phyloP scores from a whole-genome alignment of 768 basidiomycete species.

The Rhizopogon roseolus region DNA sequence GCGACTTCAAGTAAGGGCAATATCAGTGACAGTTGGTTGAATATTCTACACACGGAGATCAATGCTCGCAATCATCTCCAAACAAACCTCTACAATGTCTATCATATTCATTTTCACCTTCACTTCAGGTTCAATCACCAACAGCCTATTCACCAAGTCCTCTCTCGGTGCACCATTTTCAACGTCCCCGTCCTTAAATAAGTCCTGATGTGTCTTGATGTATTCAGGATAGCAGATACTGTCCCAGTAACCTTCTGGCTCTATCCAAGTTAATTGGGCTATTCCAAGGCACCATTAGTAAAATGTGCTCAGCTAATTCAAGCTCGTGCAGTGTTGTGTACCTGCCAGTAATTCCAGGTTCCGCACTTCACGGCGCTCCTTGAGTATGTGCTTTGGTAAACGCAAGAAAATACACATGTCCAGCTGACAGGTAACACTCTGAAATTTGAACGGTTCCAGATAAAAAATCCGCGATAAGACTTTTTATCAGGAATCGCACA shows the following conservation, averaged over 20 bases:
- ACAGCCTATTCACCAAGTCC: conserved; percentile 44
- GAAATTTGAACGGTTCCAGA: neutral
- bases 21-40: no score
- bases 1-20: no score
- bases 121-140: conserved; percentile 52
- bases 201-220: conserved; percentile 64
- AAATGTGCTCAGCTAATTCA: conserved; percentile 7
- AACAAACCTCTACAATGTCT: conserved; percentile 55
- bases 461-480: neutral
- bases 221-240: conserved; percentile 94
- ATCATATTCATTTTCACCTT: conserved; percentile 58
- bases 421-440: conserved; percentile 67
- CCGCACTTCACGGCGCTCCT: conserved; percentile 69
- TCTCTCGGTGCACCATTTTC: conserved; percentile 52
- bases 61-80: conserved; percentile 33
- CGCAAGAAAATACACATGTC: conserved; percentile 85
- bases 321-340: conserved; percentile 29
- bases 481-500: conserved; percentile 19
- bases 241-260: conserved; percentile 88
- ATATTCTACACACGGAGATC: neutral
- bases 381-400: conserved; percentile 71
- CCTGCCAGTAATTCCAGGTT: conserved; percentile 71
- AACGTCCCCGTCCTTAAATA: conserved; percentile 73
- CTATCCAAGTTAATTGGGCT: conserved; percentile 85
- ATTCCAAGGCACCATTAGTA: conserved; percentile 31